Conservation (phyloP, 2,329 filamentous ascomycete genomes). For the Aspergillus sp. region DNA sequence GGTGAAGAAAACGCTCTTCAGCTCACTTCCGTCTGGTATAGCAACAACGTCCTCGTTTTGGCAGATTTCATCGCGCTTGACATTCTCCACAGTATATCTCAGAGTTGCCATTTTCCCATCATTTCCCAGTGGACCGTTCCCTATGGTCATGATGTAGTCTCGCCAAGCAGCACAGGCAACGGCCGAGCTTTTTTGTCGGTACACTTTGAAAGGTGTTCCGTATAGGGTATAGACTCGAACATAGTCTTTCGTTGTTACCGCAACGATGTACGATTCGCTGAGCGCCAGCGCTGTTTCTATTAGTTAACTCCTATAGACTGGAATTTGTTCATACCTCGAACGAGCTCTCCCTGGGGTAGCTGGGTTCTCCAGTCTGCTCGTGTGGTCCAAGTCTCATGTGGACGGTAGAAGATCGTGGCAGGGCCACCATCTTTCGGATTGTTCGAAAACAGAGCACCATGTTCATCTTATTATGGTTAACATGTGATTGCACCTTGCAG, state of each 20-base stretch:
- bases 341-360: constrained; percentile 81
- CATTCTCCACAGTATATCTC: constrained; percentile 89
- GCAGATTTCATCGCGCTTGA: constrained; percentile 89
- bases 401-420: constrained; percentile 89
- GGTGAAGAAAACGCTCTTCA: constrained; percentile 88
- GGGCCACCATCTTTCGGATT: constrained; percentile 66
- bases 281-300: constrained; percentile 69
- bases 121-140: constrained; percentile 80
- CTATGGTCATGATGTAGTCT: constrained; percentile 94
- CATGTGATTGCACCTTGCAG: neutral
- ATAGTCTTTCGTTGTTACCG: constrained; percentile 82
- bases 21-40: constrained; percentile 68
- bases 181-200: constrained; percentile 87
- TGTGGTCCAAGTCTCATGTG: constrained; percentile 94
- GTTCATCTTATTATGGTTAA: constrained; percentile 56
- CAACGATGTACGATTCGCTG: constrained; percentile 86
- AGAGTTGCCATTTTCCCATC: constrained; percentile 72
- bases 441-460: constrained; percentile 82
- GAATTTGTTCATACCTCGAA: constrained; percentile 51
- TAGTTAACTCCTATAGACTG: neutral
- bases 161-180: constrained; percentile 93
- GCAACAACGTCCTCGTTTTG: constrained; percentile 93
- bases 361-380: constrained; percentile 86
- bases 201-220: constrained; percentile 83
- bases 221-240: constrained; percentile 91